These are phyloP conservation scores for Chlamydomonas urium DNA, from an alignment of 139 green algal species.

Conservation along the genomic window DNA sequence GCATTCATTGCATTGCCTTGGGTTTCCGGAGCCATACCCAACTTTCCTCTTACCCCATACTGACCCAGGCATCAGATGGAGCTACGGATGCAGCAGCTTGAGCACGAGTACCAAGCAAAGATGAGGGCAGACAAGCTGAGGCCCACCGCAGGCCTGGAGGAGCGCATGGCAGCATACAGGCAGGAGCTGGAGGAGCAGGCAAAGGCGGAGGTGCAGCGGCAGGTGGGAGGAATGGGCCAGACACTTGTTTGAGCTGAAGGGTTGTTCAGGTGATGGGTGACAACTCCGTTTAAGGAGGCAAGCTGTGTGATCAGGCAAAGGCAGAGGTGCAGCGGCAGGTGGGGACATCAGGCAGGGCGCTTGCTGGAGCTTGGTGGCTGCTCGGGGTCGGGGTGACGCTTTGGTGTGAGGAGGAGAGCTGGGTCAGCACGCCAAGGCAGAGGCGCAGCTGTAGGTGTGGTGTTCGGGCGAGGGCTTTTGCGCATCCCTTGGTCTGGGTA, in stretches of 20 bases:
- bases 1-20: no score
- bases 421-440: no score
- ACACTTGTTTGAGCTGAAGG: background rate
- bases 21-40: no score
- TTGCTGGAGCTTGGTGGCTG: no score
- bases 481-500: no score
- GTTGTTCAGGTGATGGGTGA: background rate
- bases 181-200: constrained; percentile 48
- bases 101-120: constrained; percentile 32
- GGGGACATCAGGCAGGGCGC: no score
- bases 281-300: no score
- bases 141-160: constrained; percentile 26
- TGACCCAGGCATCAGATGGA: constrained; percentile 1
- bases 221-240: constrained; percentile 18
- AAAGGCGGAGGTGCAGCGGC: constrained; percentile 30
- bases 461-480: no score
- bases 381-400: no score
- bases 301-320: background rate
- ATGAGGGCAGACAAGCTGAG: constrained; percentile 6
- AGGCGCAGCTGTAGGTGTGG: no score
- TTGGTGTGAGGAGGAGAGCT: no score
- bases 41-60: no score
- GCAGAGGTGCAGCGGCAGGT: background rate
- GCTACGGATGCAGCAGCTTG: constrained; percentile 35
- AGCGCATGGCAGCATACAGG: constrained; percentile 45